phyloP scores from a whole-genome alignment of 2,329 filamentous ascomycete species.

The Colletotrichum navitas region DNA sequence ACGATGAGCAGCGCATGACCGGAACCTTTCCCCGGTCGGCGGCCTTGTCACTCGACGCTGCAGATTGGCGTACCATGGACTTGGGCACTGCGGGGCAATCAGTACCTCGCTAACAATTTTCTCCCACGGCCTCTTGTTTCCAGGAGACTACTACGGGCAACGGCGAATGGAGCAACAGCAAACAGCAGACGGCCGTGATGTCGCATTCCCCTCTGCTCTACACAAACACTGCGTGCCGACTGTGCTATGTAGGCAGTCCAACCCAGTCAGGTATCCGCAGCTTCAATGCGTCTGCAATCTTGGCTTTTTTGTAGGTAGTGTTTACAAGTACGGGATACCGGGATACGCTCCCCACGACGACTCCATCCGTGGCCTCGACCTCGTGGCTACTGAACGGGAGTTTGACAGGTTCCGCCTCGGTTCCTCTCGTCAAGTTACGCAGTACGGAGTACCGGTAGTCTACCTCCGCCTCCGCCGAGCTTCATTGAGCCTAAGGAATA shows the following conservation, averaged over 20 bases:
- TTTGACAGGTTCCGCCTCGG: slow-evolving; percentile 25
- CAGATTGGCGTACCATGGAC: slow-evolving; percentile 34
- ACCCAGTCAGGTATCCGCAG: slow-evolving; percentile 14
- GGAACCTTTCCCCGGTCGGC: slow-evolving; percentile 40
- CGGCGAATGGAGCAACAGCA: neutral
- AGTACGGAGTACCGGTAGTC: too few relatives aligned
- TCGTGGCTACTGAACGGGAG: slow-evolving; percentile 30
- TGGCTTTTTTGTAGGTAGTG: slow-evolving; percentile 1
- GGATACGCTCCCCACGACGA: slow-evolving; percentile 21
- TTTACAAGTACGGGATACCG: neutral
- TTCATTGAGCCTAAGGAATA: neutral
- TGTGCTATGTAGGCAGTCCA: neutral
- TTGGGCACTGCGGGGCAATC: slow-evolving; percentile 34
- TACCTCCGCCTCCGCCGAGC: neutral
- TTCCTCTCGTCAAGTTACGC: slow-evolving; percentile 5
- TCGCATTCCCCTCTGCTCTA: too few relatives aligned
- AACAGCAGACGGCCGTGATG: neutral
- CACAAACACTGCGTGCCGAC: neutral
- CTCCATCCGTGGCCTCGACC: slow-evolving; percentile 32
- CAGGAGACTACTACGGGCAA: slow-evolving; percentile 6
- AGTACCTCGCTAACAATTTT: slow-evolving; percentile 39
- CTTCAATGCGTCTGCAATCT: slow-evolving; percentile 10
- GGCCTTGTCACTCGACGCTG: slow-evolving; percentile 25
- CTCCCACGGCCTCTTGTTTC: neutral
- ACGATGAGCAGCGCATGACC: slow-evolving; percentile 20